Evolutionary conservation across 345 rosid genomes (phyloP), one percentile per base, ranked within the genome.

Genomic region (Bruguiera sexangula): DNA sequence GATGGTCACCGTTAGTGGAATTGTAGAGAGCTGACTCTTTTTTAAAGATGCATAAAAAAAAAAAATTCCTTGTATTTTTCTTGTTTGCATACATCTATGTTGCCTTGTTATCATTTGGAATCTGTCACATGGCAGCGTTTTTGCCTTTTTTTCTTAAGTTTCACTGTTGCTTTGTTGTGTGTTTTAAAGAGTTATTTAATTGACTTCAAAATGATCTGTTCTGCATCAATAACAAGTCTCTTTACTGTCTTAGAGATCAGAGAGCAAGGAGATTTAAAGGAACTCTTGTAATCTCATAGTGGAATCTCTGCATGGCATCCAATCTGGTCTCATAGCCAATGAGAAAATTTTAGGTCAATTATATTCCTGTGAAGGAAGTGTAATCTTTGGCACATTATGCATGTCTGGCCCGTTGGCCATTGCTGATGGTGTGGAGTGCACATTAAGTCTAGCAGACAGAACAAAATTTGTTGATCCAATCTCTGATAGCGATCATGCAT

Each of bases 361-460:
- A 1, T 78, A 57, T 55, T 50, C 68, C 66, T 59, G 69, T 66
- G 16, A 52, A 84, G 81, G 61, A 73, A 70, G 66, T 68, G 85
- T 79, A 61, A 72, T 46, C 77, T 77, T 72, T 78, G 53, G 66
- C 84, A 79, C 81, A 81, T 85, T 87, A 78, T 94, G 95, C 96
- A 94, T 94, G 99, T 87, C 99, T 88, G 83, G 82, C 75, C 84
- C 83, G 43, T 84, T 75, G 91, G 87, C 85, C 79, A 76, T 57
- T 75, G 81, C 62, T 68, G 83, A 75, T 67, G 71, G 69, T 59
- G 75, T 78, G 56, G 89, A 79, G 81, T 80, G 84, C 75, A 75
- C 71, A 68, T 86, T 79, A 72, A 70, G 85, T 78, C 69, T 21
- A 68, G 76, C 88, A 32, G 96, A 91, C 78, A 87, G 98, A 81